phyloP scores from a whole-genome alignment of 352 stramenopile species.

The Phytophthora tubulina region DNA sequence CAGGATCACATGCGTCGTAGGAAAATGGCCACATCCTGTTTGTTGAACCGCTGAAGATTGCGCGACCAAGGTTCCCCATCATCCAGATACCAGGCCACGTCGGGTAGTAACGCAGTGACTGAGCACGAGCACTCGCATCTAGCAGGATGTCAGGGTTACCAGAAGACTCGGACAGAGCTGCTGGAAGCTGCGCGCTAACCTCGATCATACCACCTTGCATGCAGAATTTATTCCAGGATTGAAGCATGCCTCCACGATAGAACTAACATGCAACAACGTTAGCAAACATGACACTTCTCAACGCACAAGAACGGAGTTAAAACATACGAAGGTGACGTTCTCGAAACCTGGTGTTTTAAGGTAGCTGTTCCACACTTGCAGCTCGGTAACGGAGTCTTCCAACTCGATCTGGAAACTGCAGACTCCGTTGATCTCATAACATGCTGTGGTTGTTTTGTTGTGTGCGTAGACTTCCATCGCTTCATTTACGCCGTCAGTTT shows the following conservation, averaged over 20 bases:
- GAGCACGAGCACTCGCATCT: slow-evolving; percentile 38
- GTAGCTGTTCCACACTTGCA: slow-evolving; percentile 60
- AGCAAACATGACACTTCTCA: not conserved
- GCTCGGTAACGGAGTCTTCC: slow-evolving; percentile 38
- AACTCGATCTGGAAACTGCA: slow-evolving; percentile 57
- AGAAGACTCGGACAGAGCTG: slow-evolving; percentile 50
- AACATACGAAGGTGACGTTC: slow-evolving; percentile 54
- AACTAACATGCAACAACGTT: slow-evolving; percentile 33
- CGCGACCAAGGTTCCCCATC: slow-evolving; percentile 93
- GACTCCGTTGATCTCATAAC: slow-evolving; percentile 30
- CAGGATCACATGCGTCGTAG: slow-evolving; percentile 88
- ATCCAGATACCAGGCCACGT: slow-evolving; percentile 95
- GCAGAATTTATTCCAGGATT: slow-evolving; percentile 95
- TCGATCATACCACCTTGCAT: slow-evolving; percentile 93
- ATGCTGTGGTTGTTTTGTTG: slow-evolving; percentile 67
- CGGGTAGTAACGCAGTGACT: slow-evolving; percentile 55
- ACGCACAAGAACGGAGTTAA: not conserved
- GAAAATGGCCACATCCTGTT: slow-evolving; percentile 96
- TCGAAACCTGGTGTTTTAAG: slow-evolving; percentile 44
- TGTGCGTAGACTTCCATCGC: slow-evolving; percentile 94
- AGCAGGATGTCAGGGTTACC: slow-evolving; percentile 58
- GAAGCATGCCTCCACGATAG: slow-evolving; percentile 87
- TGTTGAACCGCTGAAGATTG: slow-evolving; percentile 92
- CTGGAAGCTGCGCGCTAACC: slow-evolving; percentile 81
- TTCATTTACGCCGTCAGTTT: slow-evolving; percentile 92